Evolutionary conservation across 139 green algal genomes (phyloP), one percentile per base, ranked within the genome.

Genomic region (Raphidocelis subcapitata): DNA sequence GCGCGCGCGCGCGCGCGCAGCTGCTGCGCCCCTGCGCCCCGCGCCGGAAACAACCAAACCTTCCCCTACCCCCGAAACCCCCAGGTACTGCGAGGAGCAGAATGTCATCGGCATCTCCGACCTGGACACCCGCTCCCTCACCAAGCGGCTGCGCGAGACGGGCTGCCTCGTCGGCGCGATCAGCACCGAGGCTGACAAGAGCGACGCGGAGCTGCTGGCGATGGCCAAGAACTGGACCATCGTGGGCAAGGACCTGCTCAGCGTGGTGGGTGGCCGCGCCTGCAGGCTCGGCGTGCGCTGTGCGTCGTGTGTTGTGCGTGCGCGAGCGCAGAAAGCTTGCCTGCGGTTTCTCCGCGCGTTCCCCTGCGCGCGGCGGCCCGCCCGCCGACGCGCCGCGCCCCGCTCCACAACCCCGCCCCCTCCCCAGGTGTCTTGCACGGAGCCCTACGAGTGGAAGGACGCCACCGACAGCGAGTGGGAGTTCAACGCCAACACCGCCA

Each of bases 51-150:
- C n/a, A n/a, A n/a, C n/a, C n/a, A n/a, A n/a, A n/a, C n/a, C n/a
- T n/a, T n/a, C n/a, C n/a, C n/a, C n/a, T n/a, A n/a, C n/a, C n/a
- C n/a, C n/a, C n/a, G n/a, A n/a, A n/a, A n/a, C n/a, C n/a, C 37
- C 28, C 28, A n/a, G 29, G 15, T 83, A 75, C 57, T 79, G 82
- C 41, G 88, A 91, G 69, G 59, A 86, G 66, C 79, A 94, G 73
- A 79, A 81, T 62, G 88, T 92, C 15, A 72, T 94, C 44, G 92
- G 93, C 64, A 93, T 97, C 57, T 79, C 88, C 0, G 89, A 95
- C 46, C 72, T 99, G 2, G 96, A 99, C 86, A 99, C 96, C 0
- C 92, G 96, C 21, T 89, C 86, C 2, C 92, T 99, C 67, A 99
- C 96, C 15, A 89, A 88, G 69, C 72, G 89, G 15, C 86, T 99